A percentile compares a stretch with the other conserved stretches of the same genome.
phyloP scores from a whole-genome alignment of 1,284 basidiomycete genomes.

The Cystobasidium slooffiae region DNA sequence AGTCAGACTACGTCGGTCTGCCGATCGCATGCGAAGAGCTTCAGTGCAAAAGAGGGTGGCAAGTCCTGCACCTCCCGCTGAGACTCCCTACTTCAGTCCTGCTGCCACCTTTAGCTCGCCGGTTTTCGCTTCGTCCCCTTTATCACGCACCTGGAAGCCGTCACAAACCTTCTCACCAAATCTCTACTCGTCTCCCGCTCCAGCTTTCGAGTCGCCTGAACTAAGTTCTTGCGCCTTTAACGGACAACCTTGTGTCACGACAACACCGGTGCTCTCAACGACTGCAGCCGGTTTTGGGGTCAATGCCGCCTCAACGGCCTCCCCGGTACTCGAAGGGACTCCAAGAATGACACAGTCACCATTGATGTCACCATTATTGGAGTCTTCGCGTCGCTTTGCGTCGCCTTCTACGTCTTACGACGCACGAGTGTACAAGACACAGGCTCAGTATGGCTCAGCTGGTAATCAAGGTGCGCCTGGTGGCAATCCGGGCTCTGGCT shows the following conservation, averaged over 20 bases:
- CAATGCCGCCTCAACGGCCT: neutral
- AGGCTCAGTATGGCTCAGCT: neutral
- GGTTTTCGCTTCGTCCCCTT: neutral
- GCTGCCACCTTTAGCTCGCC: neutral
- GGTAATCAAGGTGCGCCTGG: neutral
- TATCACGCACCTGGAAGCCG: neutral
- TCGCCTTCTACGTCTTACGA: neutral
- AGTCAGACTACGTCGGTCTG: neutral
- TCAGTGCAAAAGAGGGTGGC: neutral
- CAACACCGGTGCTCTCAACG: neutral
- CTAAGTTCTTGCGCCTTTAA: neutral
- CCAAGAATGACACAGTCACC: constrained; percentile 5
- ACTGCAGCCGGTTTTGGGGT: neutral
- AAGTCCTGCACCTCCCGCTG: neutral
- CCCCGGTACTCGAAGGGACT: neutral
- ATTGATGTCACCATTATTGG: neutral
- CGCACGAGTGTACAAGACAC: neutral
- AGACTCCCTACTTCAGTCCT: neutral
- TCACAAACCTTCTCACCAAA: neutral
- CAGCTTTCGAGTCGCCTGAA: neutral
- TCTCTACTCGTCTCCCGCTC: neutral
- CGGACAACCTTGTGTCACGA: constrained; percentile 1
- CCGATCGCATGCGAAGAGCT: neutral
- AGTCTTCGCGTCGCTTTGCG: neutral
- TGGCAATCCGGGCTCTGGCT: neutral